Conservation (phyloP, 257 asterid genomes). For the Nicotiana otophora region DNA sequence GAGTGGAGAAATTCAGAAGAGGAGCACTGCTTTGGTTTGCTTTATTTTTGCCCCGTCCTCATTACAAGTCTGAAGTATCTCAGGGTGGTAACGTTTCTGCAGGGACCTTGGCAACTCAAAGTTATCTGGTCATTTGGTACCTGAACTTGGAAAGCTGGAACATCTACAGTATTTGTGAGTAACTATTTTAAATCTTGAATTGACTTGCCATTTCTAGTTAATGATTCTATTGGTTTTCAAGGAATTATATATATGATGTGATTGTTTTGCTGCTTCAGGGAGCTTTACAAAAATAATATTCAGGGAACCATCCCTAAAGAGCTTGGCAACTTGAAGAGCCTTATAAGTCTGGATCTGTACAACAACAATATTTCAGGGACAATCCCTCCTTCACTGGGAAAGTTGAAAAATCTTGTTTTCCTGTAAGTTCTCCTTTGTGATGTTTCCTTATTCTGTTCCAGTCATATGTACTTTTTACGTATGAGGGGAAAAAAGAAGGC, state of each 20-base stretch:
- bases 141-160: constrained; percentile 72
- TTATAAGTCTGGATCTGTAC: constrained; percentile 90
- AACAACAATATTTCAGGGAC: constrained; percentile 79
- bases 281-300: constrained; percentile 81
- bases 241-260: background rate
- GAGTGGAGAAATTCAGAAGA: background rate
- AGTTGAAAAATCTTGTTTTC: constrained; percentile 75
- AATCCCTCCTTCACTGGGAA: constrained; percentile 71
- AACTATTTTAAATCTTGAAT: constrained; percentile 1
- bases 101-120: constrained; percentile 84
- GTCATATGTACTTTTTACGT: background rate
- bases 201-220: background rate
- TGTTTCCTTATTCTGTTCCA: background rate
- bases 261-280: constrained; percentile 40
- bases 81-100: constrained; percentile 1
- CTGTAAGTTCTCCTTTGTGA: constrained; percentile 48
- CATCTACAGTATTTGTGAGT: constrained; percentile 73
- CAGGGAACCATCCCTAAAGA: constrained; percentile 81
- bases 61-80: constrained; percentile 11
- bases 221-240: background rate
- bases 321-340: constrained; percentile 77
- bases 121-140: constrained; percentile 60
- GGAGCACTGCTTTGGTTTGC: background rate
- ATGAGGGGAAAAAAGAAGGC: background rate
- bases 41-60: constrained; percentile 7